These are phyloP conservation scores for Chrysosporium keratinophilum DNA, from an alignment of 2,329 filamentous ascomycete genomes.

Conservation along the genomic window DNA sequence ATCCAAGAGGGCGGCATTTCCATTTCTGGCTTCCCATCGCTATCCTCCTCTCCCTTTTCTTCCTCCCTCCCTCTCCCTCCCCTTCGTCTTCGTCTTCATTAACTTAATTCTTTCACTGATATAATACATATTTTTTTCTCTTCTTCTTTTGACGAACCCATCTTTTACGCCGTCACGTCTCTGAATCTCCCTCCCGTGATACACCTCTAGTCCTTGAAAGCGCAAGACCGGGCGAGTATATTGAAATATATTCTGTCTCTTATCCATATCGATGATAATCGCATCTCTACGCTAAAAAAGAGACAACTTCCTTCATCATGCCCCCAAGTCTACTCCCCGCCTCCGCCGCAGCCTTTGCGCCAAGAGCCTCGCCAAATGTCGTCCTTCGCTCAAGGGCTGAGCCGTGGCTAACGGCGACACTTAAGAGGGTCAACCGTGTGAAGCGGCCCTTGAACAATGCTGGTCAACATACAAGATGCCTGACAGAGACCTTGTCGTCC, in stretches of 20 bases:
- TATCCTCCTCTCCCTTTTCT: not conserved
- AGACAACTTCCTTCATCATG: constrained; percentile 48
- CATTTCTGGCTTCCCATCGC: constrained; percentile 3
- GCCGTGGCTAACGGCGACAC: constrained; percentile 89
- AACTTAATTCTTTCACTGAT: constrained; percentile 8
- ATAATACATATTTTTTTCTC: constrained; percentile 1
- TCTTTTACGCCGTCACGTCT: not conserved
- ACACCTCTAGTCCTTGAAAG: not conserved
- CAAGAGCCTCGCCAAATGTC: constrained; percentile 85
- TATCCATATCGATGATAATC: constrained; percentile 23
- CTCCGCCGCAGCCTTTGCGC: constrained; percentile 91
- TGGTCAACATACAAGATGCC: constrained; percentile 85
- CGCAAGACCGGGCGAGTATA: not conserved
- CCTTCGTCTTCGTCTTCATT: constrained; percentile 7
- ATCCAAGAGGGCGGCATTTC: constrained; percentile 3
- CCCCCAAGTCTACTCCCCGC: constrained; percentile 87
- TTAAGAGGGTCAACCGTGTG: constrained; percentile 92
- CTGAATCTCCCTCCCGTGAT: not conserved
- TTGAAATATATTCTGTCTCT: constrained; percentile 27
- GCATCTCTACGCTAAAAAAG: constrained; percentile 42
- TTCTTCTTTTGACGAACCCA: constrained; percentile 8
- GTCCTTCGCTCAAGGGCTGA: constrained; percentile 87
- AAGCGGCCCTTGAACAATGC: constrained; percentile 97
- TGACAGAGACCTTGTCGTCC: constrained; percentile 87
- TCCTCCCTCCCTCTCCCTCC: not conserved